phyloP scores from a whole-genome alignment of 345 rosid genomes.

The Eutrema heterophyllum region DNA sequence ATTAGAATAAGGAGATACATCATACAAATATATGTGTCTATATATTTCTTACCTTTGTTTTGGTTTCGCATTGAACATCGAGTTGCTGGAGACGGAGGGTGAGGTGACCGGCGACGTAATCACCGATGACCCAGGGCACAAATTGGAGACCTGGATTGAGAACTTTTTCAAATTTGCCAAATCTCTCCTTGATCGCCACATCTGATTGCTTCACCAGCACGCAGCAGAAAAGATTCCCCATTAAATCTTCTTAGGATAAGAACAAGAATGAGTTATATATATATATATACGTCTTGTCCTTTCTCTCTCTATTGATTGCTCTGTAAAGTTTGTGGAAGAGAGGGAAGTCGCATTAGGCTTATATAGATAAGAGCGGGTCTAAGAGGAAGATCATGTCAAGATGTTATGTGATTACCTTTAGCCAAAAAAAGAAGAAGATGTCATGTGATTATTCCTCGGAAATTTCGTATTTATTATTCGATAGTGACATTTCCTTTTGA shows the following conservation, averaged over 20 bases:
- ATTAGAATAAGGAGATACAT: neutral
- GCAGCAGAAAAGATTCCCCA: constrained; percentile 61
- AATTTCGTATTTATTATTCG: constrained; percentile 6
- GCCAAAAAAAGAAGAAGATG: neutral
- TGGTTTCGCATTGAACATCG: constrained; percentile 68
- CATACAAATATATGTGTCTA: neutral
- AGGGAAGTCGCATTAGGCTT: neutral
- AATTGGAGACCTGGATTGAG: constrained; percentile 61
- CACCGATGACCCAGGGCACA: constrained; percentile 58
- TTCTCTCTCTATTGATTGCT: neutral
- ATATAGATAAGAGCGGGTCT: neutral
- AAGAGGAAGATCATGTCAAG: constrained; percentile 16
- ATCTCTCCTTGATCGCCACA: constrained; percentile 53
- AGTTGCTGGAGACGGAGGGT: constrained; percentile 60
- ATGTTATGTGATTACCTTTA: neutral
- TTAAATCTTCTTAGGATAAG: neutral
- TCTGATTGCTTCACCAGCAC: constrained; percentile 57
- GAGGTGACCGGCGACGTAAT: constrained; percentile 48
- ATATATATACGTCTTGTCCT: neutral
- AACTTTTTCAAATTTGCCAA: constrained; percentile 55
- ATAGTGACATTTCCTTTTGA: neutral
- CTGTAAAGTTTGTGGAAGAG: constrained; percentile 10
- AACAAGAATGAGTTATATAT: neutral
- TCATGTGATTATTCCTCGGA: constrained; percentile 5
- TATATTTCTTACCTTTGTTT: constrained; percentile 45